A percentile compares a stretch with the other conserved stretches of the same genome.
phyloP scores from a whole-genome alignment of 441 rosid species.

The Erysimum cheiri region DNA sequence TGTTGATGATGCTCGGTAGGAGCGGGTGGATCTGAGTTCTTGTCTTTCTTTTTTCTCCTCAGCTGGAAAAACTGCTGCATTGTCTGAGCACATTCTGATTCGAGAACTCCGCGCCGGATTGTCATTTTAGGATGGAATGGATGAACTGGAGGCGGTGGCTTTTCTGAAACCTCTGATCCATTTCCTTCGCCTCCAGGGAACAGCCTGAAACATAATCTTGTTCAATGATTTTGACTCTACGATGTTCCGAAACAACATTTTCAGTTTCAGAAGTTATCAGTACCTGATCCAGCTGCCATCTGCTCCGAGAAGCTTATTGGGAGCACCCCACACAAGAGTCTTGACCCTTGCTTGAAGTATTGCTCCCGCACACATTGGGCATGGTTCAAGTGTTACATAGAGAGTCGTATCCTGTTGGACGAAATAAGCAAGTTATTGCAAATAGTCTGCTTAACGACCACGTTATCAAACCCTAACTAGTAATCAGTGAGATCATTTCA shows the following conservation, averaged over 20 bases:
- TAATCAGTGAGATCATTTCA: neutral
- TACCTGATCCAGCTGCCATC: constrained; percentile 99
- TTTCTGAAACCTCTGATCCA: constrained; percentile 55
- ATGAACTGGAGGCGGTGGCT: constrained; percentile 83
- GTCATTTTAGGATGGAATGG: constrained; percentile 95
- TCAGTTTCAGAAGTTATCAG: constrained; percentile 28
- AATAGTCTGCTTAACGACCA: neutral
- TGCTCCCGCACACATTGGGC: constrained; percentile 99
- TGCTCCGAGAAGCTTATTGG: constrained; percentile 98
- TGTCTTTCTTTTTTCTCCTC: constrained; percentile 77
- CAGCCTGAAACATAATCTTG: constrained; percentile 55
- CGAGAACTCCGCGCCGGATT: constrained; percentile 79
- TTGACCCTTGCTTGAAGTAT: constrained; percentile 93
- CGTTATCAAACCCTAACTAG: neutral
- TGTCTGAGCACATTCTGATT: constrained; percentile 79
- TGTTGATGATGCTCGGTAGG: constrained; percentile 52
- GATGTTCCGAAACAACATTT: constrained; percentile 2
- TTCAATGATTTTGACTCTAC: constrained; percentile 14
- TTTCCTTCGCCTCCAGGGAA: constrained; percentile 63
- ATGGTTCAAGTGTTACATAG: constrained; percentile 96
- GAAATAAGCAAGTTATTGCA: constrained; percentile 19
- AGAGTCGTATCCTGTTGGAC: constrained; percentile 73
- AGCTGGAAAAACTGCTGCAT: constrained; percentile 96
- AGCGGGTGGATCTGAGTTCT: constrained; percentile 58
- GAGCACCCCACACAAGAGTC: constrained; percentile 97